These are phyloP conservation scores for Didymella keratinophila DNA, from an alignment of 2,329 filamentous ascomycete genomes.

Conservation along the genomic window DNA sequence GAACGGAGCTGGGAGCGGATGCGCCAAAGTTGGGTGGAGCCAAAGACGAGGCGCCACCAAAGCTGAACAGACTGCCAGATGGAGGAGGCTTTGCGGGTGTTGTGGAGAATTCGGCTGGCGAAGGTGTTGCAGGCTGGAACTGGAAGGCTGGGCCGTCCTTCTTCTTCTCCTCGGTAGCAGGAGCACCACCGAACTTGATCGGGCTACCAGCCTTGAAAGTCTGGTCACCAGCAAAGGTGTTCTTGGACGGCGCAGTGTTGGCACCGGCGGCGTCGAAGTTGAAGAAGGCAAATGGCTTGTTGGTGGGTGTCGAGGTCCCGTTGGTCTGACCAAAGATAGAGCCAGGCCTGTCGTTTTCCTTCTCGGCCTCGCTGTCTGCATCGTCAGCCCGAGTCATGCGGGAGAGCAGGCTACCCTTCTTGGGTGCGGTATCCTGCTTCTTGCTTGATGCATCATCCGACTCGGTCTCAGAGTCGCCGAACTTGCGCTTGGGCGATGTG, in stretches of 20 bases:
- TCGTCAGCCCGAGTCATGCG: slow-evolving; percentile 39
- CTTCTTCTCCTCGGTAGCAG: slow-evolving; percentile 36
- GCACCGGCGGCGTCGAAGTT: slow-evolving; percentile 41
- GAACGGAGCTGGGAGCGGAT: slow-evolving; percentile 34
- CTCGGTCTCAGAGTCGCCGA: slow-evolving; percentile 35
- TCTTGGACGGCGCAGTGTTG: slow-evolving; percentile 40
- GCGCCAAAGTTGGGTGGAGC: slow-evolving; percentile 30
- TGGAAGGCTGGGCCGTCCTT: slow-evolving; percentile 34
- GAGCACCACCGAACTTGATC: slow-evolving; percentile 45
- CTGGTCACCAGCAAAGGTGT: slow-evolving; percentile 45
- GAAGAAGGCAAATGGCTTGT: slow-evolving; percentile 39
- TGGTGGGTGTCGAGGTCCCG: slow-evolving; percentile 38
- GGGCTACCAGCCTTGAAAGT: slow-evolving; percentile 48
- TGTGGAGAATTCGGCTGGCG: slow-evolving; percentile 37
- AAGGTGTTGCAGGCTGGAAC: slow-evolving; percentile 40
- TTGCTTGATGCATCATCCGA: slow-evolving; percentile 38
- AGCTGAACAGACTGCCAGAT: slow-evolving; percentile 32
- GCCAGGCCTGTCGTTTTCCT: slow-evolving; percentile 28
- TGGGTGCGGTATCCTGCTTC: slow-evolving; percentile 23
- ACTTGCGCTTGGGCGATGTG: slow-evolving; percentile 36
- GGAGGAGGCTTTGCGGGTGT: slow-evolving; percentile 39
- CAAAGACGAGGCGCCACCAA: slow-evolving; percentile 31
- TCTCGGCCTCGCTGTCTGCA: slow-evolving; percentile 32
- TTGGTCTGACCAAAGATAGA: slow-evolving; percentile 34
- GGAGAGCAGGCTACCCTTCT: slow-evolving; percentile 36